phyloP scores from a whole-genome alignment of 2,329 filamentous ascomycete genomes.

The Alternaria hordeiaustralica region DNA sequence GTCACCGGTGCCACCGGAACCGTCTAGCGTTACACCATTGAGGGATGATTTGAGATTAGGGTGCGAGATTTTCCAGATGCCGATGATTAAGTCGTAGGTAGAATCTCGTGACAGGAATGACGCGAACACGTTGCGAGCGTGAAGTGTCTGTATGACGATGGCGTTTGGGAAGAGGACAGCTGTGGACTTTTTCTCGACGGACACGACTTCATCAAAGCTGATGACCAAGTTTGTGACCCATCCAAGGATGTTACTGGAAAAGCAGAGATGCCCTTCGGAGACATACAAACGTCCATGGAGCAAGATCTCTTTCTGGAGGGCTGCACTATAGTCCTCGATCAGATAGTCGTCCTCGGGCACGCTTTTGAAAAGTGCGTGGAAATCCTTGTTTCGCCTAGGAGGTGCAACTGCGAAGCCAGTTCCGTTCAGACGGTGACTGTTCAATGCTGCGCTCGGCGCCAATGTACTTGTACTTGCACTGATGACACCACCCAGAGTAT shows the following conservation, averaged over 20 bases:
- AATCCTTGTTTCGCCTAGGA: conserved; percentile 95
- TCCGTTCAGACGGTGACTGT: conserved; percentile 81
- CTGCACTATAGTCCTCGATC: conserved; percentile 98
- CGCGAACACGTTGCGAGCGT: conserved; percentile 94
- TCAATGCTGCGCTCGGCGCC: conserved; percentile 66
- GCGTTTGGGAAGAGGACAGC: conserved; percentile 96
- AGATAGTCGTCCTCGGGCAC: conserved; percentile 98
- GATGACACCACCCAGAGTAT: conserved; percentile 74
- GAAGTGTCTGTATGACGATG: conserved; percentile 93
- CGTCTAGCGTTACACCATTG: conserved; percentile 84
- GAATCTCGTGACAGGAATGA: conserved; percentile 94
- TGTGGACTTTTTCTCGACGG: conserved; percentile 95
- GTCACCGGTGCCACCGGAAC: conserved; percentile 73
- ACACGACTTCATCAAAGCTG: conserved; percentile 96
- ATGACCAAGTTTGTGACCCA: conserved; percentile 98
- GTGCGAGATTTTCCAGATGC: conserved; percentile 97
- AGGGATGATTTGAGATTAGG: conserved; percentile 88
- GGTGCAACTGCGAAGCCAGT: conserved; percentile 96
- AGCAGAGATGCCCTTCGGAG: conserved; percentile 96
- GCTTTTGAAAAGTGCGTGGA: conserved; percentile 91
- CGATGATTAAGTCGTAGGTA: conserved; percentile 95
- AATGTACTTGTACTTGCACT: conserved; percentile 73
- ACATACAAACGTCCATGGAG: conserved; percentile 94
- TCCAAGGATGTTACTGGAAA: conserved; percentile 97
- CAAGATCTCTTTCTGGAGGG: conserved; percentile 92